phyloP scores from a whole-genome alignment of 202 grass and related monocot species.

The Carex arenaria region DNA sequence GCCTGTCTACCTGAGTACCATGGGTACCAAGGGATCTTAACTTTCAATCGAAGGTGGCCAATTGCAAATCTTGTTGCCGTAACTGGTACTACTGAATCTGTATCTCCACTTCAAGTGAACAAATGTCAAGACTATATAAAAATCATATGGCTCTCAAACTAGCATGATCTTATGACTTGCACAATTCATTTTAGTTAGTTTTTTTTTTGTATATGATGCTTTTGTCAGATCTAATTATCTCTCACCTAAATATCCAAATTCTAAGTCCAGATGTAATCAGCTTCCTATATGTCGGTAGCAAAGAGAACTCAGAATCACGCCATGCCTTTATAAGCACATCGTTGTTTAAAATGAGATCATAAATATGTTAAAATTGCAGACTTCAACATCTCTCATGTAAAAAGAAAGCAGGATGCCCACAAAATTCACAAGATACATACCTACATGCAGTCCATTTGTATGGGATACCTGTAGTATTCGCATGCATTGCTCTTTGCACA shows the following conservation, averaged over 20 bases:
- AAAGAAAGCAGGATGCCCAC: neutral
- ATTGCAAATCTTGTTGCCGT: constrained; percentile 79
- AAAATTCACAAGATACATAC: constrained; percentile 23
- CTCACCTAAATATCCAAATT: constrained; percentile 94
- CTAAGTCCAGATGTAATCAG: constrained; percentile 64
- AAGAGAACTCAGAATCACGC: constrained; percentile 70
- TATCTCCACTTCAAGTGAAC: constrained; percentile 62
- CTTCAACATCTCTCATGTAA: neutral
- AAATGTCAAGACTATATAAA: neutral
- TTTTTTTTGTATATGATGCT: neutral
- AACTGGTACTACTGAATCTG: constrained; percentile 87
- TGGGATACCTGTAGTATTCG: constrained; percentile 65
- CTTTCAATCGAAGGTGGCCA: constrained; percentile 59
- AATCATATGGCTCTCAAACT: neutral
- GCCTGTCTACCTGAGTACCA: constrained; percentile 91
- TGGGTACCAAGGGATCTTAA: constrained; percentile 87
- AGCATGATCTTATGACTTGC: neutral
- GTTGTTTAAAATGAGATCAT: constrained; percentile 21
- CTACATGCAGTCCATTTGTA: constrained; percentile 98
- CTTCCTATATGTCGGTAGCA: constrained; percentile 81
- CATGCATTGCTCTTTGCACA: constrained; percentile 84
- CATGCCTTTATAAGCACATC: constrained; percentile 89
- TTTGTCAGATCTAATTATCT: neutral
- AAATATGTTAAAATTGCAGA: neutral
- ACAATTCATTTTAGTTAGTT: neutral